A percentile compares a stretch with the other conserved stretches of the same genome.
Evolutionary conservation across 331 rosid genomes (phyloP).

Genomic region (Prunus yedoensis): DNA sequence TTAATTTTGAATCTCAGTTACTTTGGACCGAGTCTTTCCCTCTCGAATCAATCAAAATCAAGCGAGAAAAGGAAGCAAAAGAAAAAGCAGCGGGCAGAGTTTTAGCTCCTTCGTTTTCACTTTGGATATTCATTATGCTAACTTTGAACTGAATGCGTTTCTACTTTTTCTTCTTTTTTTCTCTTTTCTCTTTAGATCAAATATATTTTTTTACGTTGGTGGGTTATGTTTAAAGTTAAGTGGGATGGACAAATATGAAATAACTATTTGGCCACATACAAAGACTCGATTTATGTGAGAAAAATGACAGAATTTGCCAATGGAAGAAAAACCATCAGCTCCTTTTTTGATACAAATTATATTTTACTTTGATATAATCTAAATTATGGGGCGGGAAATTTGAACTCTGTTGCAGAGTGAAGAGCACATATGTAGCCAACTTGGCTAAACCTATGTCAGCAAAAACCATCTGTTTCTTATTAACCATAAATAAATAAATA

Average conservation of each 20-base stretch:
- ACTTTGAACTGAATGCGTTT: slow-evolving; percentile 4
- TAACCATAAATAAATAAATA: not conserved
- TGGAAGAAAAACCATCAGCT: no score
- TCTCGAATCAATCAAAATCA: slow-evolving; percentile 69
- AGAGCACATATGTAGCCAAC: no score
- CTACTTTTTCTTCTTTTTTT: not conserved
- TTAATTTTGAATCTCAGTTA: slow-evolving; percentile 54
- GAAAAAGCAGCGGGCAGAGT: slow-evolving; percentile 52
- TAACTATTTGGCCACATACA: no score
- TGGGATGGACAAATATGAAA: no score
- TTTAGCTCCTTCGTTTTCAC: slow-evolving; percentile 42
- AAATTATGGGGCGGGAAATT: no score
- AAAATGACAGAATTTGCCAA: no score
- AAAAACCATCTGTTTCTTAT: no score
- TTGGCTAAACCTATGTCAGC: no score
- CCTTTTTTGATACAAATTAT: no score
- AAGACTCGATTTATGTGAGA: no score
- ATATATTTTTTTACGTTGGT: not conserved
- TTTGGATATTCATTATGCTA: slow-evolving; percentile 26
- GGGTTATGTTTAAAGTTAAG: not conserved
- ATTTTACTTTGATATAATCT: no score
- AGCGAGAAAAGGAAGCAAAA: slow-evolving; percentile 56
- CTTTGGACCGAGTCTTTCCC: slow-evolving; percentile 70
- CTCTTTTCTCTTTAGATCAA: not conserved
- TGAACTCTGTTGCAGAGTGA: no score